Evolutionary conservation across 2,329 filamentous ascomycete genomes (phyloP), one percentile per base, ranked within the genome.

Genomic region (Drechslerella dactyloides): DNA sequence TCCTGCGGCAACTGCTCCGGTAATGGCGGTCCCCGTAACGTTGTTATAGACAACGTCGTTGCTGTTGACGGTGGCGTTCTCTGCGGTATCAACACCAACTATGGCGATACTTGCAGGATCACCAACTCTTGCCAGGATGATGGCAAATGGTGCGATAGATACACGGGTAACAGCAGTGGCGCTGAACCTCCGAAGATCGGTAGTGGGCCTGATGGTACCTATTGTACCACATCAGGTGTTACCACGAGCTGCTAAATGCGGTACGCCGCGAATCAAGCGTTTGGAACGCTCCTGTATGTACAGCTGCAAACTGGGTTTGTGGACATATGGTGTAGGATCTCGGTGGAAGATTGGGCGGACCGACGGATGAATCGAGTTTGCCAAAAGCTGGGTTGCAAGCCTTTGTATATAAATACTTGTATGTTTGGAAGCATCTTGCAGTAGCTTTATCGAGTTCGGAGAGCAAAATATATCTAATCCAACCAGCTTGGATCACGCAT

Each of bases 31-130:
- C 75, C 79, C n/a, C 80, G 82, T 66, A 78, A 80, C 74, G 79
- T 83, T 60, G 78, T 82, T 66, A 79, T 84, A 63, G 78, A 81
- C 76, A 81, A 81, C 75, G 78, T 82, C 69, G 79, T 79, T 15
- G 60, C 51, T 48, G 77, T 78, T 53, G 77, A 79, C 63, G 83
- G 83, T 68, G 76, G 79, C 57, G 78, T 79, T 15, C 79, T 83
- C 33, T 81, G 79, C 73, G 82, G 82, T 53, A 83, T 84, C 77
- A 84, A 84, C 79, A 79, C 79, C 66, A 85, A 84, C 80, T 84
- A 82, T 74, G 82, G 82, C 37, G 82, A 83, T 74, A 82, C 80
- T 0, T 81, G 81, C 54, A 79, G 76, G 6, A 79, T 83, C 72
- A 80, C 78, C 63, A 81, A 82, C 73, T 79, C 79, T 17, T 79